These are phyloP conservation scores for Danielia reshetovae DNA, from an alignment of 805 yeast genomes.

Conservation along the genomic window DNA sequence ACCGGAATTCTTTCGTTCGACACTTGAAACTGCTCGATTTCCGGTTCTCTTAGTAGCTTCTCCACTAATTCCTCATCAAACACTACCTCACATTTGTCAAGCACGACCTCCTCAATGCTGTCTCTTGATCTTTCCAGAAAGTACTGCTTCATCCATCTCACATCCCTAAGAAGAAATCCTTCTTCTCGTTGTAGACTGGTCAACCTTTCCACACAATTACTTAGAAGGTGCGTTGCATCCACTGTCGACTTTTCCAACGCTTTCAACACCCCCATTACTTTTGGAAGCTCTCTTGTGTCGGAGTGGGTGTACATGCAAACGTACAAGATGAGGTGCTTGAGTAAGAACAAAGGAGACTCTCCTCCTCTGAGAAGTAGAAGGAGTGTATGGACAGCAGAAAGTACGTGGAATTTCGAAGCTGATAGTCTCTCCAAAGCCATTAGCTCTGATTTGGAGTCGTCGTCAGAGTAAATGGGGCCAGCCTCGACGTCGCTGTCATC, in stretches of 20 bases:
- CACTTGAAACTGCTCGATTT: neutral
- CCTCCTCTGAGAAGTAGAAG: conserved; percentile 22
- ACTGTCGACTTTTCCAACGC: conserved; percentile 17
- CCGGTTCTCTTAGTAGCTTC: conserved; percentile 5
- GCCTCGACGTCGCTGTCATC: conserved; percentile 26
- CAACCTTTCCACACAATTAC: conserved; percentile 23
- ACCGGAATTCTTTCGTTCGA: neutral
- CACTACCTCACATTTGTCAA: conserved; percentile 5
- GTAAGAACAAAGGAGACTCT: conserved; percentile 24
- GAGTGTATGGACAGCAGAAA: conserved; percentile 16
- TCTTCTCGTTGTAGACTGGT: conserved; percentile 8
- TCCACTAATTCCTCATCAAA: conserved; percentile 9
- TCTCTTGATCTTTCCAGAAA: conserved; percentile 1
- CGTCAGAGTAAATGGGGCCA: conserved; percentile 6
- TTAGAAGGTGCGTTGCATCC: conserved; percentile 13
- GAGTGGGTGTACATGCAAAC: conserved; percentile 16
- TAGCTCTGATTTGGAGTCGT: conserved; percentile 2
- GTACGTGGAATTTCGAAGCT: conserved; percentile 8
- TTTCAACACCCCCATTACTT: conserved; percentile 17
- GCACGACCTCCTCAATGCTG: no score
- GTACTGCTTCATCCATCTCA: neutral
- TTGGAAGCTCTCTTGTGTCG: conserved; percentile 12
- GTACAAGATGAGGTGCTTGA: conserved; percentile 23
- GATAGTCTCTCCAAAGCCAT: conserved; percentile 5
- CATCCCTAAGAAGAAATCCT: neutral